Evolutionary conservation across 1,284 basidiomycete species (phyloP).

Genomic region (Papiliotrema fonsecae): DNA sequence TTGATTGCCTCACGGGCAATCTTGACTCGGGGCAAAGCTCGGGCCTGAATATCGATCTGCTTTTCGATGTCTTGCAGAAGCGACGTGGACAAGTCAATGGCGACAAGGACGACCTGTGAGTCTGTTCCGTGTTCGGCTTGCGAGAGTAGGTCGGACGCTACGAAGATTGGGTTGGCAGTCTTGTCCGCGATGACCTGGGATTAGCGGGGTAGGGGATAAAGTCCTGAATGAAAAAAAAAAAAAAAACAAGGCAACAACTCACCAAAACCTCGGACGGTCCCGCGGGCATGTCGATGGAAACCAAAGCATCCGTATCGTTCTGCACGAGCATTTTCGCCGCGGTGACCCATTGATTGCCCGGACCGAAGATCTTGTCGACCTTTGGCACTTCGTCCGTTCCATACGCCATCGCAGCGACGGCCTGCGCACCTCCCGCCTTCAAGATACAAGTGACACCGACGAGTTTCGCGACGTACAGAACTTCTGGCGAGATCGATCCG

Average conservation of each 20-base stretch:
- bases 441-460: conserved; percentile 83
- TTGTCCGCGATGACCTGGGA: conserved; percentile 84
- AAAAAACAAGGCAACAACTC: no score
- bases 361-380: conserved; percentile 99
- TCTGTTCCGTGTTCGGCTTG: conserved; percentile 98
- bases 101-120: conserved; percentile 92
- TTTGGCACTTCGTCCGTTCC: conserved; percentile 95
- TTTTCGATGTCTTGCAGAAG: conserved; percentile 70
- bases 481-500: conserved; percentile 87
- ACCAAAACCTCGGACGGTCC: conserved; percentile 95
- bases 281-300: conserved; percentile 98
- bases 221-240: neutral
- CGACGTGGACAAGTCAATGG: conserved; percentile 62
- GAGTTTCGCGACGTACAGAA: conserved; percentile 86
- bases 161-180: conserved; percentile 79
- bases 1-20: conserved; percentile 87
- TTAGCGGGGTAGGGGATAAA: neutral
- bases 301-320: conserved; percentile 95
- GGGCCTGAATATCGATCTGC: conserved; percentile 85
- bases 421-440: conserved; percentile 94
- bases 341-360: conserved; percentile 99
- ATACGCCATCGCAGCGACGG: conserved; percentile 95
- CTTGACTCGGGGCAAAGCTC: conserved; percentile 76
- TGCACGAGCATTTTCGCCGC: conserved; percentile 99
- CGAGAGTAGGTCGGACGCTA: conserved; percentile 92